These are phyloP conservation scores for Vitis hybrid DNA, from an alignment of 177 flowering plant genomes.

Conservation along the genomic window DNA sequence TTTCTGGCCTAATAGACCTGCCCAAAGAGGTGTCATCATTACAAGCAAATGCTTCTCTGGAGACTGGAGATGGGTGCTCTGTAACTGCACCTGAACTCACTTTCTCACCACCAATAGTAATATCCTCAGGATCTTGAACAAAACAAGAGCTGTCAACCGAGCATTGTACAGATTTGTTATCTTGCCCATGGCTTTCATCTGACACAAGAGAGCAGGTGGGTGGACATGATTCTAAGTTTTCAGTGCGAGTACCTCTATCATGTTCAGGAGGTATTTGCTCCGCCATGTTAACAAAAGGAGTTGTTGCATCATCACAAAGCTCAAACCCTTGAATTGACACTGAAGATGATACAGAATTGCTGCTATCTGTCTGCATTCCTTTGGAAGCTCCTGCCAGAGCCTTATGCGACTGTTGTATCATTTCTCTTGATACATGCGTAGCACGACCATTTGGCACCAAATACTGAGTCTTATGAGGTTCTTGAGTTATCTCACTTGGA, in stretches of 20 bases:
- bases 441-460: slow-evolving; percentile 23
- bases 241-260: slow-evolving; percentile 23
- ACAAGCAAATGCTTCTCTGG: slow-evolving; percentile 26
- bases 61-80: slow-evolving; percentile 25
- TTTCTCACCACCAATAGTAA: slow-evolving; percentile 20
- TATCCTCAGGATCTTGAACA: slow-evolving; percentile 28
- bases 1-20: slow-evolving; percentile 27
- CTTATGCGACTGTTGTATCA: slow-evolving; percentile 24
- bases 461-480: slow-evolving; percentile 27
- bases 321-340: slow-evolving; percentile 46
- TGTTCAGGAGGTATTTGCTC: slow-evolving; percentile 33
- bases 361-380: slow-evolving; percentile 43
- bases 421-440: slow-evolving; percentile 19
- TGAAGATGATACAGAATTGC: slow-evolving; percentile 58
- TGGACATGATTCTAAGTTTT: slow-evolving; percentile 24
- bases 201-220: slow-evolving; percentile 20
- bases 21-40: slow-evolving; percentile 27
- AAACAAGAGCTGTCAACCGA: slow-evolving; percentile 26
- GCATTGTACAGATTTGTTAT: slow-evolving; percentile 23
- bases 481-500: slow-evolving; percentile 30
- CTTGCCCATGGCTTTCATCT: slow-evolving; percentile 25
- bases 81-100: slow-evolving; percentile 22
- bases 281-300: slow-evolving; percentile 30
- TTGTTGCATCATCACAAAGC: slow-evolving; percentile 50
- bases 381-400: slow-evolving; percentile 27